A percentile compares a stretch with the other conserved stretches of the same genome.
phyloP scores from a whole-genome alignment of 2,329 filamentous ascomycete species.

The Colletotrichum sp. region DNA sequence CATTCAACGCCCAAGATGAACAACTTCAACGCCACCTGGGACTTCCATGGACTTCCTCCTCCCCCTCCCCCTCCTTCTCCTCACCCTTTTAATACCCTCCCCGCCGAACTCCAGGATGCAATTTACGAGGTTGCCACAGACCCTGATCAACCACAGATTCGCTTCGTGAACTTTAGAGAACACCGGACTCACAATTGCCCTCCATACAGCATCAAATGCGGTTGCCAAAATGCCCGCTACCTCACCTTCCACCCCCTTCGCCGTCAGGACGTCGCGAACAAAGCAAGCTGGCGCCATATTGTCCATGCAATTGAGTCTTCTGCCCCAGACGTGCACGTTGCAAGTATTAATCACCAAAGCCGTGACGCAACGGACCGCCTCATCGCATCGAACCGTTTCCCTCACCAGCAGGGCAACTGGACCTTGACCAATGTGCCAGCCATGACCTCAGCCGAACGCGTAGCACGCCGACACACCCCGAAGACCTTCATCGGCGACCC shows the following conservation, averaged over 20 bases:
- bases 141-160: background rate
- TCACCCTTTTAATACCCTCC: too few species aligned
- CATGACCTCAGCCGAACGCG: background rate
- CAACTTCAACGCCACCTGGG: too few species aligned
- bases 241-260: conserved; percentile 5
- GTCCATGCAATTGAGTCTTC: background rate
- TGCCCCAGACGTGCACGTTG: background rate
- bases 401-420: background rate
- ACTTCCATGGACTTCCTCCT: too few species aligned
- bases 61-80: too few species aligned
- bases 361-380: background rate
- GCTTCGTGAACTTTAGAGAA: background rate
- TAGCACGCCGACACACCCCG: background rate
- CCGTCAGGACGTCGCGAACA: background rate
- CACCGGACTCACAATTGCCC: background rate
- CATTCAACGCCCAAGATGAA: too few species aligned
- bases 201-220: background rate
- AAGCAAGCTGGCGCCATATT: background rate
- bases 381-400: background rate
- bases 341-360: background rate
- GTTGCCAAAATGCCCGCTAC: background rate
- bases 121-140: background rate
- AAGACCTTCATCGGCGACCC: conserved; percentile 1
- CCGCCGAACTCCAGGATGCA: background rate
- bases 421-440: background rate